Base-by-base conservation (phyloP, 257 asterid species). In the Cordia subcordata region DNA sequence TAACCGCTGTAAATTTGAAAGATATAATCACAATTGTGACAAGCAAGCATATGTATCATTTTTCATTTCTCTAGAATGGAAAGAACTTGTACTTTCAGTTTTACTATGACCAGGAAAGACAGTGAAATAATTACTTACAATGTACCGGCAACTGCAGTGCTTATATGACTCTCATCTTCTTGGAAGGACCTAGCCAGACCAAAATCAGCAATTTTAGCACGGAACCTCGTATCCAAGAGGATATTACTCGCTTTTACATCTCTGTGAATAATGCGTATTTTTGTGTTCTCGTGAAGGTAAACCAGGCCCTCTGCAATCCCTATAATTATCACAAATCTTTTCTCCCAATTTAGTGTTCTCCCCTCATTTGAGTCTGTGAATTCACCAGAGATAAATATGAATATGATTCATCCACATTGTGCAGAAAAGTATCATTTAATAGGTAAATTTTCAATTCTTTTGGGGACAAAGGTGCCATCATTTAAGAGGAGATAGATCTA, bases 1-100 rank as follows among this genome's bases (percentile, higher is more conserved):
- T 86, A 86, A 39, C 95, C 93, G 5, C 95, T 86, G 76, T 45
- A 55, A 32, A 46, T 49, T 55, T 20, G 23, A 45, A 50, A 4
- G 4, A 9, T n/a, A n/a, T n/a, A n/a, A n/a, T n/a, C n/a, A n/a
- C n/a, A n/a, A n/a, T n/a, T n/a, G n/a, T n/a, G n/a, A n/a, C n/a
- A n/a, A n/a, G n/a, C n/a, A n/a, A 27, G 35, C 35, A 27, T 42
- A 14, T 42, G 10, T 11, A 42, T 42, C 47, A 42, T 42, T 42
- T 38, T 63, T 45, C 38, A n/a, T 61, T 13, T 47, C 10, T 37
- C 14, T 3, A n/a, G n/a, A n/a, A n/a, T n/a, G n/a, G n/a, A n/a
- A n/a, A n/a, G n/a, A n/a, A n/a, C n/a, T n/a, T n/a, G n/a, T n/a
- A n/a, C n/a, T n/a, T n/a, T n/a, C n/a, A n/a, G n/a, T n/a, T 14